Percentiles rank a stretch among this genome's conserved stretches.
phyloP scores from a whole-genome alignment of 106 monocot species.

The Vanilla planifolia region DNA sequence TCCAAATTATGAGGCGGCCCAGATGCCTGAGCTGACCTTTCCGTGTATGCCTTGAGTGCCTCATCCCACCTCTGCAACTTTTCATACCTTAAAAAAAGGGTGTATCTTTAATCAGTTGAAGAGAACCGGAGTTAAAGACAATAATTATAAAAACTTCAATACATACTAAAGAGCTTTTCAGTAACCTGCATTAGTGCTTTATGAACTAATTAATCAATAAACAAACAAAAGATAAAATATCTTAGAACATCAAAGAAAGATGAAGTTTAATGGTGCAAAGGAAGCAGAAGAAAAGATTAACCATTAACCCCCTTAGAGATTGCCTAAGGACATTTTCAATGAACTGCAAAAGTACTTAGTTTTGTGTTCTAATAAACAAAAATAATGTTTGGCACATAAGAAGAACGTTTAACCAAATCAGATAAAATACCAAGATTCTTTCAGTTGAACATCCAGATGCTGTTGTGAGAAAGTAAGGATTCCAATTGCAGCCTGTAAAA shows the following conservation, averaged over 20 bases:
- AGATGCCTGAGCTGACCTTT: constrained; percentile 67
- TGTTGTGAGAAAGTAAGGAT: constrained; percentile 96
- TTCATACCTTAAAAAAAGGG: constrained; percentile 69
- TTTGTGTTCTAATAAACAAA: no score
- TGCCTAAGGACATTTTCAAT: no score
- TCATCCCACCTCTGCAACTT: constrained; percentile 99
- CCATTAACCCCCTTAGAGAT: no score
- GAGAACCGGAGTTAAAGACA: neutral
- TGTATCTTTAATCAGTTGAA: neutral
- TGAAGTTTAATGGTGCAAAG: neutral
- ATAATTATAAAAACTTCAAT: neutral
- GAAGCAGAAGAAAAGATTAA: no score
- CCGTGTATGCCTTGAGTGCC: constrained; percentile 92
- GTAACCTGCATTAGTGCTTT: neutral
- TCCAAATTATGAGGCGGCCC: constrained; percentile 71
- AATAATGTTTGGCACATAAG: no score
- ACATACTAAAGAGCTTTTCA: neutral
- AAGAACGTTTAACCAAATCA: neutral
- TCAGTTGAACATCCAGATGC: constrained; percentile 89
- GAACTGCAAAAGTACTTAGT: no score
- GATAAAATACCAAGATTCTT: constrained; percentile 84
- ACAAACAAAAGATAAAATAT: no score
- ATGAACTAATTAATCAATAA: neutral
- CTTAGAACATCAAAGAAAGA: neutral
- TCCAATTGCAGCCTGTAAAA: constrained; percentile 85